Conservation (phyloP, 2,329 filamentous ascomycete species). For the Calonectria pteridis region DNA sequence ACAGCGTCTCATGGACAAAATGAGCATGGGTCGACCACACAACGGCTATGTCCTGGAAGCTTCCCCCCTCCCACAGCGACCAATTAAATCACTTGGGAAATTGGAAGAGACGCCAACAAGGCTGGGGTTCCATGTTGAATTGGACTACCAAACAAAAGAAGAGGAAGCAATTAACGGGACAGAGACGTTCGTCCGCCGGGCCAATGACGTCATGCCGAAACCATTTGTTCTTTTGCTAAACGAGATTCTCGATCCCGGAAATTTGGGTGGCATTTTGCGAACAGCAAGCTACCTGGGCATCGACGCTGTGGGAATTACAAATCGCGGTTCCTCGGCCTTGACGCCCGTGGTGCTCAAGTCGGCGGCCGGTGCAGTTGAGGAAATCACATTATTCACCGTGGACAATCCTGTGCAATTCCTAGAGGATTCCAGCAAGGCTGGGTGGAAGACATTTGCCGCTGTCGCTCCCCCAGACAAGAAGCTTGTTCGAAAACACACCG, state of each 20-base stretch:
- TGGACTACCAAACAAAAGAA: slow-evolving; percentile 79
- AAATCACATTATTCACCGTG: slow-evolving; percentile 79
- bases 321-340: slow-evolving; percentile 78
- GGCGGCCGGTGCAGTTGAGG: slow-evolving; percentile 88
- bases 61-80: slow-evolving; percentile 82
- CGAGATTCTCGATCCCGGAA: slow-evolving; percentile 86
- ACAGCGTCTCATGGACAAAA: slow-evolving; percentile 81
- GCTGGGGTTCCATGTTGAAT: slow-evolving; percentile 67
- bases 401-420: slow-evolving; percentile 78
- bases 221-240: slow-evolving; percentile 82
- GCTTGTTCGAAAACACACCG: slow-evolving; percentile 49
- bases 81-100: slow-evolving; percentile 69
- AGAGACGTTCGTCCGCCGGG: slow-evolving; percentile 59
- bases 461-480: slow-evolving; percentile 62
- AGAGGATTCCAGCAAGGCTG: slow-evolving; percentile 72
- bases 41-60: slow-evolving; percentile 91
- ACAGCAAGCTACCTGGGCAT: slow-evolving; percentile 92
- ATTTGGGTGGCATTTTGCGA: slow-evolving; percentile 89
- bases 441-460: slow-evolving; percentile 88
- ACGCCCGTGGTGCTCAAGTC: slow-evolving; percentile 87
- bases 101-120: slow-evolving; percentile 58
- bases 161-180: slow-evolving; percentile 80
- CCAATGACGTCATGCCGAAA: slow-evolving; percentile 56
- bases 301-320: slow-evolving; percentile 83
- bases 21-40: slow-evolving; percentile 85